Evolutionary conservation across 2,329 filamentous ascomycete genomes (phyloP), one percentile per base, ranked within the genome.

Genomic region (Pestalotiopsis sp.): DNA sequence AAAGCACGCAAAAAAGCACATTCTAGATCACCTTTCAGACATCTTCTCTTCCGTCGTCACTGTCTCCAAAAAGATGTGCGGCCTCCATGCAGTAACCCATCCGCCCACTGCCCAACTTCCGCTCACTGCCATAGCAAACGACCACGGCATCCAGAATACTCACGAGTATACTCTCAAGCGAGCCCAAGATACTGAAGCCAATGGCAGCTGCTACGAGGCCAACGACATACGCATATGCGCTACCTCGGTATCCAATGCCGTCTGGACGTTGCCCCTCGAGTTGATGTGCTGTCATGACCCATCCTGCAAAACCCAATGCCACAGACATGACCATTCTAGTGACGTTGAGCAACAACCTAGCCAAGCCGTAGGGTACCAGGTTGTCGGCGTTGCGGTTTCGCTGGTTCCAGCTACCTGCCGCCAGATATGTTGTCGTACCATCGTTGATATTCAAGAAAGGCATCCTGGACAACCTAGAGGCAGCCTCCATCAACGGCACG

Each of bases 81-180:
- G 95, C 95, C 80, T 98, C 95, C 69, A 96, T 89, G 79, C 95
- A 98, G 81, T 97, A 98, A 60, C 92, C 90, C 4, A 90, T 91
- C 64, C 86, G 88, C 22, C 88, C 88, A 70, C 87, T 87, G 66
- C 84, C 86, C 80, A 91, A 91, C 64, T 87, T 88, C 72, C 91
- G 86, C 81, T 99, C 96, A 75, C 93, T 97, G 30, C 93, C 94
- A 88, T 97, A 98, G 82, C 96, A 99, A 13, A 99, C 91, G 26
- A 98, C 88, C 44, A 94, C 90, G 3, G 92, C 94, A 79, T 97
- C 94, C 4, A 97, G 88, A 65, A 97, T 94, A 65, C 93, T 93
- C 64, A 92, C 92, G 26, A 97, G 82, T 20, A 97, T 92, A 14
- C 94, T 92, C 77, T 97, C 94, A 87, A 97, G 95, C 1, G 94